Evolutionary conservation across 495 filamentous ascomycete genomes (phyloP).

Genomic region (Hypoxylon cercidicola): DNA sequence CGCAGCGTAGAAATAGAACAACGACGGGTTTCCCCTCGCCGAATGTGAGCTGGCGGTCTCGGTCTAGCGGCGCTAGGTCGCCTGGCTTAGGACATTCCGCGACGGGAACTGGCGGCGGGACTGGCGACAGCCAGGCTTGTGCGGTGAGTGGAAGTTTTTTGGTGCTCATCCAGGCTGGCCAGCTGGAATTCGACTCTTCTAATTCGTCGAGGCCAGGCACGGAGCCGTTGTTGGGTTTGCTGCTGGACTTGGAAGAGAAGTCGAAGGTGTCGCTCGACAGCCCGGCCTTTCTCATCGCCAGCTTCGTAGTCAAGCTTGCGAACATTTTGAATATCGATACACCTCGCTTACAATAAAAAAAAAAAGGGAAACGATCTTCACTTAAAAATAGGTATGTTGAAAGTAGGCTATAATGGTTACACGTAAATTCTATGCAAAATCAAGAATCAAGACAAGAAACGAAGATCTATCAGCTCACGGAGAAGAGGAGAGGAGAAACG

Average conservation of each 20-base stretch:
- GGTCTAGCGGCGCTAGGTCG: conserved; percentile 57
- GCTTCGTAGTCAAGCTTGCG: conserved; percentile 58
- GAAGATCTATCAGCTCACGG: conserved; percentile 12
- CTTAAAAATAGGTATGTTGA: not conserved
- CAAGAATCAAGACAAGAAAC: conserved; percentile 13
- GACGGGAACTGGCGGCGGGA: conserved; percentile 57
- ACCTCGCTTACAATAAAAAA: conserved; percentile 6
- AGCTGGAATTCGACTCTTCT: conserved; percentile 45
- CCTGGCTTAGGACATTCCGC: conserved; percentile 55
- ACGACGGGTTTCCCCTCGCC: conserved; percentile 53
- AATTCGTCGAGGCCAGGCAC: conserved; percentile 36
- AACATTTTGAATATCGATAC: conserved; percentile 50
- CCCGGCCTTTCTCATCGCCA: conserved; percentile 58
- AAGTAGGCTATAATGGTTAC: conserved; percentile 6
- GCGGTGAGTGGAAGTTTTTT: conserved; percentile 58
- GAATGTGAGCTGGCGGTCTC: conserved; percentile 54
- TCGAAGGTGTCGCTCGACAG: conserved; percentile 53
- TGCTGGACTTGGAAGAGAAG: conserved; percentile 46
- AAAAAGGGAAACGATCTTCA: conserved; percentile 6
- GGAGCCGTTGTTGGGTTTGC: conserved; percentile 23
- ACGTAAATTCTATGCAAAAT: conserved; percentile 11
- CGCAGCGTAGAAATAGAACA: conserved; percentile 64
- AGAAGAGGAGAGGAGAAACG: conserved; percentile 22
- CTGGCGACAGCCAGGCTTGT: conserved; percentile 58
- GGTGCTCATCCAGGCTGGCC: conserved; percentile 52